Evolutionary conservation across 495 filamentous ascomycete genomes (phyloP).

Genomic region (Rhypophila decipiens): DNA sequence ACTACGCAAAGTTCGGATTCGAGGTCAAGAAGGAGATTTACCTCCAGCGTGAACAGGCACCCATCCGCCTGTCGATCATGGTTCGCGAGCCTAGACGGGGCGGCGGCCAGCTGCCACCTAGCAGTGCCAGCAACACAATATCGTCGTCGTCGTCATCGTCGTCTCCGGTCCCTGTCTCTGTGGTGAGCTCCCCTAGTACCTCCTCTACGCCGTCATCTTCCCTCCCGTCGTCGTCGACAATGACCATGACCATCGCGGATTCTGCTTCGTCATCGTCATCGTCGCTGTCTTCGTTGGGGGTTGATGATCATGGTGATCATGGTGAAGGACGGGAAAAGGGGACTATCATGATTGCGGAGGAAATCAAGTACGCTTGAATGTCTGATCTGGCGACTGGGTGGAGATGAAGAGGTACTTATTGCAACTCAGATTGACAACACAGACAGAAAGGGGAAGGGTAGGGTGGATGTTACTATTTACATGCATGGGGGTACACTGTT

Average conservation of each 20-base stretch:
- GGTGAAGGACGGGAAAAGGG: no score
- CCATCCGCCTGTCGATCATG: conserved; percentile 71
- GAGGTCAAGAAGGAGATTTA: conserved; percentile 50
- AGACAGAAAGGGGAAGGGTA: no score
- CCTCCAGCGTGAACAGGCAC: conserved; percentile 51
- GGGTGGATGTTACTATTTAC: no score
- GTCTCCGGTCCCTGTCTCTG: no score
- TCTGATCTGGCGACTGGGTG: not conserved
- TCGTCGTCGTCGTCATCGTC: not conserved
- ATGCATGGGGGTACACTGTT: not conserved
- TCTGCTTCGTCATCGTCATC: no score
- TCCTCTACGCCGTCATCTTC: not conserved
- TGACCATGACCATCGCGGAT: not conserved
- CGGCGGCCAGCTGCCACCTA: not conserved
- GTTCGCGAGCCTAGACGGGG: conserved; percentile 51
- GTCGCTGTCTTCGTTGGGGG: not conserved
- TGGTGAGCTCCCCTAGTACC: no score
- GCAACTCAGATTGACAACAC: not conserved
- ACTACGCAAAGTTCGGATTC: conserved; percentile 70
- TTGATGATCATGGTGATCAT: no score
- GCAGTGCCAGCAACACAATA: not conserved
- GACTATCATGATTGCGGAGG: no score
- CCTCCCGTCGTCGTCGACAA: not conserved
- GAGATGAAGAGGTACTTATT: not conserved
- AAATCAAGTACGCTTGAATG: not conserved